Conservation (phyloP, 2,329 filamentous ascomycete genomes). For the Penicillium polonicum region DNA sequence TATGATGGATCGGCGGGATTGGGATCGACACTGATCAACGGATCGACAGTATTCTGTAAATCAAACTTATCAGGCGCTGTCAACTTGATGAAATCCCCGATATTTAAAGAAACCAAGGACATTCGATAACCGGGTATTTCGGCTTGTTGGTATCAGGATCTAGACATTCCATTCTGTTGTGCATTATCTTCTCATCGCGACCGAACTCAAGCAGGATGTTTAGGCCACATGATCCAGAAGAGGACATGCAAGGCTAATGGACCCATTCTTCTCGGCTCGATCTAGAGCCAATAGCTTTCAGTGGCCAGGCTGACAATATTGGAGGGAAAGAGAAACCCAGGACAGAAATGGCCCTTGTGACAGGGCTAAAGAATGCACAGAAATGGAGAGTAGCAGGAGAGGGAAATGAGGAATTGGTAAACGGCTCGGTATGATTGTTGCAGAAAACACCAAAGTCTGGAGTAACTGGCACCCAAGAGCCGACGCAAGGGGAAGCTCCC, state of each 20-base stretch:
- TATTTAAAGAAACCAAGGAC: background rate
- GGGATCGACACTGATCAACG: conserved; percentile 4
- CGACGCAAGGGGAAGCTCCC: conserved; percentile 5
- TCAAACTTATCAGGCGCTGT: background rate
- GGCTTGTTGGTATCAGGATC: background rate
- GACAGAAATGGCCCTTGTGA: background rate
- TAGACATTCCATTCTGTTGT: background rate
- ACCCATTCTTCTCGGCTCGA: background rate
- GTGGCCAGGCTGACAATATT: background rate
- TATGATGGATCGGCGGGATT: conserved; percentile 2
- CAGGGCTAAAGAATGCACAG: conserved; percentile 1
- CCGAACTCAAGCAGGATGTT: background rate
- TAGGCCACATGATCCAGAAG: background rate
- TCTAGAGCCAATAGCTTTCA: background rate
- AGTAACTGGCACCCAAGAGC: background rate
- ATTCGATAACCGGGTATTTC: background rate
- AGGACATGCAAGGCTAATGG: background rate
- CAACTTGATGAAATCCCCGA: background rate
- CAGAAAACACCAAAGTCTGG: background rate
- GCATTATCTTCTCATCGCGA: background rate
- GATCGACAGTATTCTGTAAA: background rate
- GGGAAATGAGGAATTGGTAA: background rate
- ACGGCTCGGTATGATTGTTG: background rate
- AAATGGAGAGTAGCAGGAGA: background rate
- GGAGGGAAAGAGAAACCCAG: background rate